These are phyloP conservation scores for Penicillium herquei DNA, from an alignment of 495 filamentous ascomycete species.

Conservation along the genomic window DNA sequence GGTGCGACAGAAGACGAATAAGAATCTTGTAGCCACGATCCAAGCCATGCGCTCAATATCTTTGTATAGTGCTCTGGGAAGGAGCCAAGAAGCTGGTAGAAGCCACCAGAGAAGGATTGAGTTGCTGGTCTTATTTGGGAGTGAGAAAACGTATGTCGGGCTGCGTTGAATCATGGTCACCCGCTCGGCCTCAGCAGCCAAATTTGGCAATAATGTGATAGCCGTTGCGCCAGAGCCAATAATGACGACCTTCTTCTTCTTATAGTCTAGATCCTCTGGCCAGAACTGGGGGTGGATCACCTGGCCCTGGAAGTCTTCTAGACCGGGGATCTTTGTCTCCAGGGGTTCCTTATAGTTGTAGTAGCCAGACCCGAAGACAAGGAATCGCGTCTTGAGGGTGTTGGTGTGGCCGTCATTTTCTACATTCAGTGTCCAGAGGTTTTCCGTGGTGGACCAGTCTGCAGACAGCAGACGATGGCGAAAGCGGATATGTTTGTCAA, in stretches of 20 bases:
- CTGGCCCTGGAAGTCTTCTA: slow-evolving; percentile 41
- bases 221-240: slow-evolving; percentile 58
- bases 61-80: slow-evolving; percentile 34
- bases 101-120: slow-evolving; percentile 28
- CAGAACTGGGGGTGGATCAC: slow-evolving; percentile 54
- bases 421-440: slow-evolving; percentile 61
- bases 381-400: slow-evolving; percentile 50
- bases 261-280: slow-evolving; percentile 50
- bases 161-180: slow-evolving; percentile 59
- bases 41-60: slow-evolving; percentile 45
- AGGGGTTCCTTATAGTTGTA: slow-evolving; percentile 65
- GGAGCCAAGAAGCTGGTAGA: slow-evolving; percentile 38
- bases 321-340: slow-evolving; percentile 43
- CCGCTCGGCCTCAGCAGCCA: slow-evolving; percentile 42
- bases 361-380: slow-evolving; percentile 61
- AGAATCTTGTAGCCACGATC: slow-evolving; percentile 43
- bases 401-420: slow-evolving; percentile 47
- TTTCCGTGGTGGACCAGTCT: slow-evolving; percentile 59
- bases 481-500: slow-evolving; percentile 61
- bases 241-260: slow-evolving; percentile 53
- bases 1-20: slow-evolving; percentile 53
- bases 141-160: slow-evolving; percentile 57
- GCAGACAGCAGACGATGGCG: slow-evolving; percentile 53
- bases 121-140: slow-evolving; percentile 41
- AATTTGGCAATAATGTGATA: slow-evolving; percentile 50